Percentiles rank a stretch among this genome's conserved stretches.
Evolutionary conservation across 805 yeast species (phyloP).

Genomic region (Yamadazyma kitorensis): DNA sequence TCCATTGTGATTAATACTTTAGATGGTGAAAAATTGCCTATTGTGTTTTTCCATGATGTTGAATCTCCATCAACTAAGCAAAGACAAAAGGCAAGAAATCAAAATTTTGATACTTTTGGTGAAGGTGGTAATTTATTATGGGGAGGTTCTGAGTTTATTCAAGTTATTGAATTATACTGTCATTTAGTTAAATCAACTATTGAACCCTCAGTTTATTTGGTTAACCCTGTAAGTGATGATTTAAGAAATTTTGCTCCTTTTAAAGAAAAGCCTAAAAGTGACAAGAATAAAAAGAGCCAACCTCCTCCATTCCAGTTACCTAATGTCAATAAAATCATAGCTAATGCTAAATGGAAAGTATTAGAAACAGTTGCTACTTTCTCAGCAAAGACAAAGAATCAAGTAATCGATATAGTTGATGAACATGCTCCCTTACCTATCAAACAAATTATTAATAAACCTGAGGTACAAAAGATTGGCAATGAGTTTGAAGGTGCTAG

Average conservation of each 20-base stretch:
- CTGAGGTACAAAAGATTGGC: slow-evolving; percentile 77
- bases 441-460: slow-evolving; percentile 60
- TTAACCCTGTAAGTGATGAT: slow-evolving; percentile 76
- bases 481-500: slow-evolving; percentile 93
- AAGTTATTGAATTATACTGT: slow-evolving; percentile 50
- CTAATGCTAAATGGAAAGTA: slow-evolving; percentile 80
- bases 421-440: slow-evolving; percentile 60
- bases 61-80: slow-evolving; percentile 72
- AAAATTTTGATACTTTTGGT: slow-evolving; percentile 73
- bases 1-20: slow-evolving; percentile 73
- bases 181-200: slow-evolving; percentile 65
- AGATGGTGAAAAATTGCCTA: slow-evolving; percentile 69
- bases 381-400: slow-evolving; percentile 48
- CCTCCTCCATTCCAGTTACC: slow-evolving; percentile 18
- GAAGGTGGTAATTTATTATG: slow-evolving; percentile 59
- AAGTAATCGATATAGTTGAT: slow-evolving; percentile 62
- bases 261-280: slow-evolving; percentile 10
- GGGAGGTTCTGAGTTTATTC: slow-evolving; percentile 86
- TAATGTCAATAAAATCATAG: slow-evolving; percentile 48
- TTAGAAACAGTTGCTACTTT: slow-evolving; percentile 82
- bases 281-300: slow-evolving; percentile 1
- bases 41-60: slow-evolving; percentile 89
- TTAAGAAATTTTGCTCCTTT: slow-evolving; percentile 52
- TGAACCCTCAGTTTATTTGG: slow-evolving; percentile 68
- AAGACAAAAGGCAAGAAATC: slow-evolving; percentile 57